Evolutionary conservation across 192 early-diverging fungal species (phyloP).

Genomic region (Polychytrium aggregatum): DNA sequence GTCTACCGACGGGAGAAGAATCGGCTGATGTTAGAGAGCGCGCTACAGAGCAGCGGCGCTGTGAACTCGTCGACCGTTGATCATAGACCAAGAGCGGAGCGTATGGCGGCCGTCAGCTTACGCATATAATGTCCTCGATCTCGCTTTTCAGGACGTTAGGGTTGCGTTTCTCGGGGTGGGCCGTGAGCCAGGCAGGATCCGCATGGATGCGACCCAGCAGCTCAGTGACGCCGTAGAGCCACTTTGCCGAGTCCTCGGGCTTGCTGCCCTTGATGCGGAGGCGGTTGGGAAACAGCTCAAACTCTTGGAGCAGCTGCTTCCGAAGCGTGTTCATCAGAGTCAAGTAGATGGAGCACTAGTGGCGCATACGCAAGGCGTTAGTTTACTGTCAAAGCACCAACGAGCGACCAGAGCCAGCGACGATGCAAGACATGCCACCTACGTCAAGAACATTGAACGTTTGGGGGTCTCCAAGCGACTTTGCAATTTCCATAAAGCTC

Average conservation of each 20-base stretch:
- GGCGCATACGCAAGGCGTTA: too few relatives aligned
- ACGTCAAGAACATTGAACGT: slow-evolving; percentile 5
- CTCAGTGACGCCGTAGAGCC: background rate
- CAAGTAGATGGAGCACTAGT: background rate
- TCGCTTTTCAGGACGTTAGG: too few relatives aligned
- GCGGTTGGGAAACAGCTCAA: slow-evolving; percentile 2
- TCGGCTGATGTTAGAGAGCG: too few relatives aligned
- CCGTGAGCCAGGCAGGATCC: background rate
- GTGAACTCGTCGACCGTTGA: too few relatives aligned
- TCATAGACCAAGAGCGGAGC: too few relatives aligned
- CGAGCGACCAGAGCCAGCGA: too few relatives aligned
- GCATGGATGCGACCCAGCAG: background rate
- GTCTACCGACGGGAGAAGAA: too few relatives aligned
- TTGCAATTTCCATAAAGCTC: slow-evolving; percentile 5
- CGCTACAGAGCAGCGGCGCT: too few relatives aligned
- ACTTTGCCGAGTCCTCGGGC: slow-evolving; percentile 1
- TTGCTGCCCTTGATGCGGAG: slow-evolving; percentile 1
- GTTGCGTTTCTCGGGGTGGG: too few relatives aligned
- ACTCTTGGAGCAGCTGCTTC: background rate
- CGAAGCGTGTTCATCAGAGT: background rate
- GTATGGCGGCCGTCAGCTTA: too few relatives aligned
- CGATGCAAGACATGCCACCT: background rate
- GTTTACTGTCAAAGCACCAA: too few relatives aligned
- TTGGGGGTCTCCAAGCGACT: background rate
- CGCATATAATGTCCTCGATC: too few relatives aligned